These are phyloP conservation scores for Lenwebbia sp. DNA, from an alignment of 345 rosid species.

Conservation along the genomic window DNA sequence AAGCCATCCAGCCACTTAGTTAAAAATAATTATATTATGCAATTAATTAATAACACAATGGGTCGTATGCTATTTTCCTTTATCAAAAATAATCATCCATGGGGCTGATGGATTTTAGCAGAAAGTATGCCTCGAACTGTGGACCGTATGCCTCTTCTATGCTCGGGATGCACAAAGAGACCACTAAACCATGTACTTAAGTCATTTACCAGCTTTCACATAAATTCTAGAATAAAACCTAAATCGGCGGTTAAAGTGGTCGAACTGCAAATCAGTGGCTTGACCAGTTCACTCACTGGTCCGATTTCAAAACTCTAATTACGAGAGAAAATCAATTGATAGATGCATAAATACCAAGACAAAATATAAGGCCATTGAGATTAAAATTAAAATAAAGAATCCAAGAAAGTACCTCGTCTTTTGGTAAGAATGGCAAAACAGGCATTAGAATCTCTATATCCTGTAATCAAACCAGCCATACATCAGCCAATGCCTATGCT, in stretches of 20 bases:
- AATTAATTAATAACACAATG: not conserved
- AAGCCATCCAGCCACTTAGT: not conserved
- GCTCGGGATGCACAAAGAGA: not conserved
- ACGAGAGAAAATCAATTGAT: not conserved
- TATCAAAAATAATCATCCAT: not conserved
- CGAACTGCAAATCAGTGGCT: not conserved
- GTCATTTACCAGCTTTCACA: not conserved
- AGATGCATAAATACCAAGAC: not conserved
- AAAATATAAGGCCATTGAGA: not conserved
- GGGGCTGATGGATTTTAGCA: not conserved
- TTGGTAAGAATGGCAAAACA: constrained; percentile 66
- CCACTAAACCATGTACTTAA: not conserved
- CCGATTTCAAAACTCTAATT: not conserved
- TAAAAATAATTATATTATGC: not conserved
- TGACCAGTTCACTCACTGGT: not conserved
- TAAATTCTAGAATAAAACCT: not conserved
- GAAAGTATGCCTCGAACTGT: not conserved
- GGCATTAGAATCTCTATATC: constrained; percentile 85
- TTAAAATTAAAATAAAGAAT: not conserved
- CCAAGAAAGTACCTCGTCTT: constrained; percentile 62
- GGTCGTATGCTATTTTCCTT: not conserved
- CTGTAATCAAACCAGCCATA: constrained; percentile 34
- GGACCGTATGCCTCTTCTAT: not conserved
- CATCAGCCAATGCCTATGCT: constrained; percentile 10
- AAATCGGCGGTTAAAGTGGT: not conserved